Evolutionary conservation across 805 yeast species (phyloP).

Genomic region (Ogataea nonfermentans): DNA sequence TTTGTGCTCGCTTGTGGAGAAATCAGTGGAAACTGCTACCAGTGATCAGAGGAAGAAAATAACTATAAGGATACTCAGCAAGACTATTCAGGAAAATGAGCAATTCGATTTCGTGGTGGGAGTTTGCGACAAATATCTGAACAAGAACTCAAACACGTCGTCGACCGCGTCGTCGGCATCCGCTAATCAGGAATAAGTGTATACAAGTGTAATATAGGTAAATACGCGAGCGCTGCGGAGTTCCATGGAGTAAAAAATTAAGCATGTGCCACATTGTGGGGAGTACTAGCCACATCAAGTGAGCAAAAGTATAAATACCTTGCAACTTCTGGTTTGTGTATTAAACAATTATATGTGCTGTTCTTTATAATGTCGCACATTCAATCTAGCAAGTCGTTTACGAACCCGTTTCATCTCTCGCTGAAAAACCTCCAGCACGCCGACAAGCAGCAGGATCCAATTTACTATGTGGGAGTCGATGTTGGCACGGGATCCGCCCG

Average conservation of each 20-base stretch:
- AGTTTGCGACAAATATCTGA: slow-evolving; percentile 36
- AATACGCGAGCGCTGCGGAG: slow-evolving; percentile 7
- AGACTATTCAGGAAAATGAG: slow-evolving; percentile 82
- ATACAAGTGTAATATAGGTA: slow-evolving; percentile 1
- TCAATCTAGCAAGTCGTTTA: slow-evolving; percentile 28
- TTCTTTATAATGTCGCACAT: slow-evolving; percentile 14
- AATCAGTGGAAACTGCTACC: slow-evolving; percentile 75
- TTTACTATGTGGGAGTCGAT: slow-evolving; percentile 39
- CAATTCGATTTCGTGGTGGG: slow-evolving; percentile 92
- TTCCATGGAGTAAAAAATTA: slow-evolving; percentile 4
- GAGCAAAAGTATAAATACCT: slow-evolving; percentile 2
- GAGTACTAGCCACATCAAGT: slow-evolving; percentile 9
- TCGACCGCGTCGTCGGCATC: slow-evolving; percentile 12
- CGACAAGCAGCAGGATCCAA: slow-evolving; percentile 26
- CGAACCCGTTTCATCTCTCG: slow-evolving; percentile 37
- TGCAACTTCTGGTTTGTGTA: not conserved
- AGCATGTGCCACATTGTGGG: slow-evolving; percentile 9
- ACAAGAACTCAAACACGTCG: slow-evolving; percentile 11
- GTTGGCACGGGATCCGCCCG: slow-evolving; percentile 98
- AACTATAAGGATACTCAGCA: slow-evolving; percentile 75
- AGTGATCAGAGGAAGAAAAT: slow-evolving; percentile 75
- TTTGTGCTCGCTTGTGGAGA: slow-evolving; percentile 84
- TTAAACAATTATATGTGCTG: not conserved
- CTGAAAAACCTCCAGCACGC: slow-evolving; percentile 24
- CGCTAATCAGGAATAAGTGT: slow-evolving; percentile 8